phyloP scores from a whole-genome alignment of 495 filamentous ascomycete species.

The Penicillium salamii region DNA sequence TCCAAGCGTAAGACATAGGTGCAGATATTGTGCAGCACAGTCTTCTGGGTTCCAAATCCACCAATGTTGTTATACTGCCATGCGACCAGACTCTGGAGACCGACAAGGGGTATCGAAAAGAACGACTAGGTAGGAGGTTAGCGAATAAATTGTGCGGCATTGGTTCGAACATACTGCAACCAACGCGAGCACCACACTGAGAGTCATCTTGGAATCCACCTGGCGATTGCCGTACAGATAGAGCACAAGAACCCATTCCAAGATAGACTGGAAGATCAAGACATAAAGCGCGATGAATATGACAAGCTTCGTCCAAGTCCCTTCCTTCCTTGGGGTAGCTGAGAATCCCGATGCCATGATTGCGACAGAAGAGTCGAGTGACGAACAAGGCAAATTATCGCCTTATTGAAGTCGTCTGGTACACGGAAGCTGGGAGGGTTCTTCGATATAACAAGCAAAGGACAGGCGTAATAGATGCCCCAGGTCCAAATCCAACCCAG shows the following conservation, averaged over 20 bases:
- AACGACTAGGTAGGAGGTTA: constrained; percentile 30
- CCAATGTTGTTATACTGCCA: constrained; percentile 44
- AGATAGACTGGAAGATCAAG: constrained; percentile 38
- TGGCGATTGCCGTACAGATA: constrained; percentile 37
- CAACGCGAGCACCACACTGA: constrained; percentile 38
- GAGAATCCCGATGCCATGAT: constrained; percentile 29
- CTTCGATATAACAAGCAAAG: background rate
- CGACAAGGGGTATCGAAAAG: constrained; percentile 36
- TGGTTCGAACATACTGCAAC: constrained; percentile 29
- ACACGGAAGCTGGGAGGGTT: background rate
- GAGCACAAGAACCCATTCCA: constrained; percentile 37
- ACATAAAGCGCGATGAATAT: constrained; percentile 43
- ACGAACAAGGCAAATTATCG: background rate
- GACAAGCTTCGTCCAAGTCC: constrained; percentile 39
- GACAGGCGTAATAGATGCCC: constrained; percentile 2
- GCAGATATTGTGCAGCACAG: constrained; percentile 34
- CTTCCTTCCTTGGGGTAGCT: constrained; percentile 25
- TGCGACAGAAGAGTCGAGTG: background rate
- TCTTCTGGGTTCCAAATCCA: constrained; percentile 36
- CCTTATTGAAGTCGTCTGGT: background rate
- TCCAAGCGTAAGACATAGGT: constrained; percentile 38
- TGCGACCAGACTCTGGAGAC: constrained; percentile 43
- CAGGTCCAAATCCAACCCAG: constrained; percentile 9
- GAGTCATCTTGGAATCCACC: constrained; percentile 43
- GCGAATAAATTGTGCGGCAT: background rate